Evolutionary conservation across 192 early-diverging fungal genomes (phyloP).

Genomic region (Paraglomus brasilianum): DNA sequence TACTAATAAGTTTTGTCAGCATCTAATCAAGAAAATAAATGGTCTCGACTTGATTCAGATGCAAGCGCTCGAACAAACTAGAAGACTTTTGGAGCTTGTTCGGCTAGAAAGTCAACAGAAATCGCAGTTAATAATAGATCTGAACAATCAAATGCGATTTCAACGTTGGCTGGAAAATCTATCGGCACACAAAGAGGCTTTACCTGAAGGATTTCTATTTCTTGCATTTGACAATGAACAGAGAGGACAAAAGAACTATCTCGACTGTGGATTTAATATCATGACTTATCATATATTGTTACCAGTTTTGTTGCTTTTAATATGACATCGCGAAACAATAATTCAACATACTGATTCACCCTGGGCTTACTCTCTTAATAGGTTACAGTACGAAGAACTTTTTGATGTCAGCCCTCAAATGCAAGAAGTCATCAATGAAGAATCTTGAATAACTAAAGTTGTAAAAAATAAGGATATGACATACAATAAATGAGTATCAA

Average conservation of each 20-base stretch:
- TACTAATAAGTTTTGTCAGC: too few species aligned
- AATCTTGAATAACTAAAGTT: too few species aligned
- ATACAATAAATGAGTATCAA: too few species aligned
- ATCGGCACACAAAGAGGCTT: not conserved
- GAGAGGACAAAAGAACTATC: conserved; percentile 21
- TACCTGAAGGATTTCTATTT: conserved; percentile 11
- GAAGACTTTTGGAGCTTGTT: not conserved
- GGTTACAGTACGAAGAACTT: conserved; percentile 17
- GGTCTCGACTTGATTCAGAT: too few species aligned
- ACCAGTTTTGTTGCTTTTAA: conserved; percentile 4
- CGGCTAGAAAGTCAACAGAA: not conserved
- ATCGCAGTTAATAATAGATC: not conserved
- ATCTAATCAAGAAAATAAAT: too few species aligned
- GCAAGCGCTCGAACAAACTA: not conserved
- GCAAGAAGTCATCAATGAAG: not conserved
- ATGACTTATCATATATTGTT: not conserved
- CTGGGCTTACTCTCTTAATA: conserved; percentile 14
- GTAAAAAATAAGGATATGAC: too few species aligned
- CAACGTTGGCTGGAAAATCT: not conserved
- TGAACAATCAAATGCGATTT: conserved; percentile 3
- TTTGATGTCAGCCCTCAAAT: not conserved
- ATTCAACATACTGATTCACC: conserved; percentile 18
- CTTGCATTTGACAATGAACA: conserved; percentile 21
- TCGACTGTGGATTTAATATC: not conserved
- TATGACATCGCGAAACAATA: conserved; percentile 12